A percentile compares a stretch with the other conserved stretches of the same genome.
Evolutionary conservation across 2,329 filamentous ascomycete genomes (phyloP).

Genomic region (Apiospora kogelbergensis): DNA sequence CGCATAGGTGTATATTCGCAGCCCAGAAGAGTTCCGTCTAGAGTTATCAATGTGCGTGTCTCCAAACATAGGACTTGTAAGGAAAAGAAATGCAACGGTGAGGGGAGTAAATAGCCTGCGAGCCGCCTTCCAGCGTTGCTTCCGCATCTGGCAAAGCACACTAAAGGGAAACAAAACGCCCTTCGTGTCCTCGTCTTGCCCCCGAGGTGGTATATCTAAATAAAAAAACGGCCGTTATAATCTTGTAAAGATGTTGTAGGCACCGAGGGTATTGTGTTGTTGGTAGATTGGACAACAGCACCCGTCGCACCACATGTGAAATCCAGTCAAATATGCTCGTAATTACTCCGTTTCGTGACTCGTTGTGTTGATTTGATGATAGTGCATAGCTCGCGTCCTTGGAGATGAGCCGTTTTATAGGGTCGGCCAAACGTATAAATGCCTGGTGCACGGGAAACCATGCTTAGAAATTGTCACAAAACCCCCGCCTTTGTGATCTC

Average conservation of each 20-base stretch:
- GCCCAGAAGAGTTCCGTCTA: background rate
- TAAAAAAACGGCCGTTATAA: slow-evolving; percentile 1
- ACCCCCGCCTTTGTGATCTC: background rate
- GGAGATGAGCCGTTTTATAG: background rate
- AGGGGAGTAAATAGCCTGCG: background rate
- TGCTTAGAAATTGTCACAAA: background rate
- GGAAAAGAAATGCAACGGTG: background rate
- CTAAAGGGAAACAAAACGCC: background rate
- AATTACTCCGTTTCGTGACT: slow-evolving; percentile 7
- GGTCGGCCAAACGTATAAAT: background rate
- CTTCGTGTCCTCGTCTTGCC: background rate
- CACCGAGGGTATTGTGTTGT: background rate
- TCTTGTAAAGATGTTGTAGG: background rate
- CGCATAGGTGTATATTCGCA: background rate
- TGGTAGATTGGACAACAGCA: background rate
- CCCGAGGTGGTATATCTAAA: background rate
- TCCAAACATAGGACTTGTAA: background rate
- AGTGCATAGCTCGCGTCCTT: background rate
- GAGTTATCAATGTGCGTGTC: background rate
- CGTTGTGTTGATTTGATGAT: slow-evolving; percentile 1
- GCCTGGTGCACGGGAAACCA: background rate
- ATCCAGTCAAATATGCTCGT: background rate
- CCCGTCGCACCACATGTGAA: background rate
- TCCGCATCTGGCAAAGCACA: background rate
- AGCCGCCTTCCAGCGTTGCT: background rate